Evolutionary conservation across 257 asterid species (phyloP), one percentile per base, ranked within the genome.

Genomic region (Solanum bulbocastanum): DNA sequence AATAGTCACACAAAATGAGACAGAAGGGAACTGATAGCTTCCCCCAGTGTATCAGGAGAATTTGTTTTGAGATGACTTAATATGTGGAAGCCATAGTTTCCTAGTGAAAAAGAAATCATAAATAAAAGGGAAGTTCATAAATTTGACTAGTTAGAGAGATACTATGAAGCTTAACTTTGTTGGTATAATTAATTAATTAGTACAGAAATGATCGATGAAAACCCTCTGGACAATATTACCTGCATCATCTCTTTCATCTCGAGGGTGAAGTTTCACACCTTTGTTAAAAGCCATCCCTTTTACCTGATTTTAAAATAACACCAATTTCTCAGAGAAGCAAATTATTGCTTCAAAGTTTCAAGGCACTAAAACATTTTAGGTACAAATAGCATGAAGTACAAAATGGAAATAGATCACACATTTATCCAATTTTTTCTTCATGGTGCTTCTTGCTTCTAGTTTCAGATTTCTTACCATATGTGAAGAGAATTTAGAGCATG

Each of bases 241-340:
- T 92, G 99, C 99, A 87, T 93, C 90, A 46, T 96, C 98, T 83
- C 96, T 92, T 90, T 97, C 99, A 91, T 96, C 95, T 37, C 94
- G 92, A 5, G 93, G 93, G 83, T 91, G 92, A 84, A 95, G 96
- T 56, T 90, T 23, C 88, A 87, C 84, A 4, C 98, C 96, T 93
- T 97, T 97, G 94, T 97, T 96, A 72, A 92, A 88, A 82, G 98
- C 99, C 99, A 97, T 97, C 90, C 99, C 99, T 90, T 94, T 97
- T 9, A 96, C 99, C 99, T 97, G 93, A 84, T 81, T 83, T 87
- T 88, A 87, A 66, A 72, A 75, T 87, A 69, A 66, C 68, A 71
- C 30, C 33, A 87, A 25, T 68, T 71, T 37, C 32, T 66, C 25
- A 79, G 39, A 87, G 33, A 83, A 90, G 69, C 1, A 39, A 46